These are phyloP conservation scores for Microbotryum saponariae DNA, from an alignment of 1,284 basidiomycete species.

Conservation along the genomic window DNA sequence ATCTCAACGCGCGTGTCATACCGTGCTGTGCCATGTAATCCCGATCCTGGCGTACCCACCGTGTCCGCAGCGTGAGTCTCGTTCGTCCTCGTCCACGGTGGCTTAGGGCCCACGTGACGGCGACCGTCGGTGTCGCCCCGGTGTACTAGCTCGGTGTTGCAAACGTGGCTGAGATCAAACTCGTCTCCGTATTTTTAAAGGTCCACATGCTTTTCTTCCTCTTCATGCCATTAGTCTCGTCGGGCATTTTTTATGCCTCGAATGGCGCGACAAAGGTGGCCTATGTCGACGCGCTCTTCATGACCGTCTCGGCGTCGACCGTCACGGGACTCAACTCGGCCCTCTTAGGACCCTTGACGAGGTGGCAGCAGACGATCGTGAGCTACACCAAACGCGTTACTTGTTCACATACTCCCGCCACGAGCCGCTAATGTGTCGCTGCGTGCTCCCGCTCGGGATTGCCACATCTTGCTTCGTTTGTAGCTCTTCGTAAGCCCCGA, in stretches of 20 bases:
- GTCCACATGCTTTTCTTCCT: constrained; percentile 42
- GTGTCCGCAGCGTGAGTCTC: too few species aligned
- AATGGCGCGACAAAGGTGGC: constrained; percentile 38
- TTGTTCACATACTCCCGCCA: neutral
- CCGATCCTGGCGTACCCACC: too few species aligned
- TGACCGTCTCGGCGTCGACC: constrained; percentile 12
- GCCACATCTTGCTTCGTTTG: neutral
- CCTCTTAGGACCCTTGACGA: constrained; percentile 23
- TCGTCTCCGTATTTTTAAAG: too few species aligned
- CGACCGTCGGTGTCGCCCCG: too few species aligned
- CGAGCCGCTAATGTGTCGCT: neutral
- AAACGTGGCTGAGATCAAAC: too few species aligned
- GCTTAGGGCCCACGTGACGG: too few species aligned
- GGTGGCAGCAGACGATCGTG: constrained; percentile 34
- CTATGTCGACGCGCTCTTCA: constrained; percentile 42
- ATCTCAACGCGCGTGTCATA: too few species aligned
- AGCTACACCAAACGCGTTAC: neutral
- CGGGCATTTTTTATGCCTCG: constrained; percentile 42
- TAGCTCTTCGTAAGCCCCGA: neutral
- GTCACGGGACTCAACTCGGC: constrained; percentile 31
- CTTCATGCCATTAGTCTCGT: constrained; percentile 39
- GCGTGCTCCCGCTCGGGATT: neutral
- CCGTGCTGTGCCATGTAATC: too few species aligned
- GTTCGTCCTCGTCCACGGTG: too few species aligned
- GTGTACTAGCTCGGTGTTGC: too few species aligned